Evolutionary conservation across 352 stramenopile genomes (phyloP).

Genomic region (Pythium oligandrum): DNA sequence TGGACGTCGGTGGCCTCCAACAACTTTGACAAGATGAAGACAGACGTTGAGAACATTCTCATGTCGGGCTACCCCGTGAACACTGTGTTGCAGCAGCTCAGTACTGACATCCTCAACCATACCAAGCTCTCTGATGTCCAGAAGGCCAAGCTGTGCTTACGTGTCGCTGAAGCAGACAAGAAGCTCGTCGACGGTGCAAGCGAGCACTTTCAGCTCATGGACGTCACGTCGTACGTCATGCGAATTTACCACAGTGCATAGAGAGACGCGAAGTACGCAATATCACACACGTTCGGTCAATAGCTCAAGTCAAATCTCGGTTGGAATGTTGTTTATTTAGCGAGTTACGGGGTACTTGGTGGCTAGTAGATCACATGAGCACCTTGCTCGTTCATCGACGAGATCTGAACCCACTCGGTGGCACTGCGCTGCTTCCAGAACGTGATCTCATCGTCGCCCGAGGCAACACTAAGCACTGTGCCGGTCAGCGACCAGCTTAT

Average conservation of each 20-base stretch:
- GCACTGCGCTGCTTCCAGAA: slow-evolving; percentile 77
- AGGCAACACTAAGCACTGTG: slow-evolving; percentile 54
- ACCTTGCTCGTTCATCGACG: slow-evolving; percentile 66
- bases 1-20: slow-evolving; percentile 74
- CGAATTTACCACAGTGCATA: slow-evolving; percentile 51
- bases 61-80: slow-evolving; percentile 91
- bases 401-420: slow-evolving; percentile 65
- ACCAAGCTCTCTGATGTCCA: slow-evolving; percentile 82
- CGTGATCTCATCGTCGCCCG: slow-evolving; percentile 67
- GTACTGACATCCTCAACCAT: slow-evolving; percentile 72
- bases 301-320: too few relatives aligned
- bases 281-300: neutral
- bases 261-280: neutral
- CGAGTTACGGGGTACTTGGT: neutral
- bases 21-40: slow-evolving; percentile 89
- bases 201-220: slow-evolving; percentile 96
- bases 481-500: slow-evolving; percentile 83
- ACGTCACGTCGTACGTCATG: slow-evolving; percentile 89
- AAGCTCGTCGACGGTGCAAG: slow-evolving; percentile 94
- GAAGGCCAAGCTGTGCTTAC: slow-evolving; percentile 92
- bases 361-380: slow-evolving; percentile 30
- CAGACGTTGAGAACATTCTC: slow-evolving; percentile 89
- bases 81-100: slow-evolving; percentile 88
- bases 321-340: too few relatives aligned
- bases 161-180: slow-evolving; percentile 95